Evolutionary conservation across 129 eudicot genomes (phyloP).

Genomic region (Flaveria linearis): DNA sequence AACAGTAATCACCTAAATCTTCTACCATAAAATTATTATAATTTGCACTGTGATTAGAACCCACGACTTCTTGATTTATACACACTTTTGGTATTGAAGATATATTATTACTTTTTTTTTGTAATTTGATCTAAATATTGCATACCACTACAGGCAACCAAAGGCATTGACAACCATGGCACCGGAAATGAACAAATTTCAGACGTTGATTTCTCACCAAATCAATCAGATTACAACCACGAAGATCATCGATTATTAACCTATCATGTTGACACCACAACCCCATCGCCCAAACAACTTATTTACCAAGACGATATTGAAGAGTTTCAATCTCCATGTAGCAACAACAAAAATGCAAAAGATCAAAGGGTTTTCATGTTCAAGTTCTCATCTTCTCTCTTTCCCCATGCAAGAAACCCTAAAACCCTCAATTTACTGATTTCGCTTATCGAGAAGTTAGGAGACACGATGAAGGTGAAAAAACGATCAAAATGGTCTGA

Average conservation of each 20-base stretch:
- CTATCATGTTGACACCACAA: conserved; percentile 13
- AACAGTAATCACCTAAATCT: too few species aligned
- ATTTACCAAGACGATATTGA: conserved; percentile 65
- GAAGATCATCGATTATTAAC: not conserved
- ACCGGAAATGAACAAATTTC: not conserved
- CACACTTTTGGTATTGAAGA: not conserved
- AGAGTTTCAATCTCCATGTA: conserved; percentile 52
- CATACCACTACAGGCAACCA: conserved; percentile 27
- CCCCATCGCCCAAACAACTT: conserved; percentile 47
- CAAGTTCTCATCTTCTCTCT: conserved; percentile 29
- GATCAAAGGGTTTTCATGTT: conserved; percentile 79
- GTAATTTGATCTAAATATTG: not conserved
- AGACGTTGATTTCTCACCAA: not conserved
- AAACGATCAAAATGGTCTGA: not conserved
- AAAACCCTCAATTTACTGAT: conserved; percentile 6
- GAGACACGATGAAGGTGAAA: not conserved
- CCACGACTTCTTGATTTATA: too few species aligned
- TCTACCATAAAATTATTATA: too few species aligned
- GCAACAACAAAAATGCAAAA: conserved; percentile 21
- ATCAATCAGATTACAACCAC: conserved; percentile 13
- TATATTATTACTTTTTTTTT: too few species aligned
- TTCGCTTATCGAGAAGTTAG: conserved; percentile 1
- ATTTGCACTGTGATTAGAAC: too few species aligned
- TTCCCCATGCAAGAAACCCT: not conserved
- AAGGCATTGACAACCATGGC: conserved; percentile 12